These are phyloP conservation scores for Akanthomyces uredinophilus DNA, from an alignment of 2,329 filamentous ascomycete genomes.

Conservation along the genomic window DNA sequence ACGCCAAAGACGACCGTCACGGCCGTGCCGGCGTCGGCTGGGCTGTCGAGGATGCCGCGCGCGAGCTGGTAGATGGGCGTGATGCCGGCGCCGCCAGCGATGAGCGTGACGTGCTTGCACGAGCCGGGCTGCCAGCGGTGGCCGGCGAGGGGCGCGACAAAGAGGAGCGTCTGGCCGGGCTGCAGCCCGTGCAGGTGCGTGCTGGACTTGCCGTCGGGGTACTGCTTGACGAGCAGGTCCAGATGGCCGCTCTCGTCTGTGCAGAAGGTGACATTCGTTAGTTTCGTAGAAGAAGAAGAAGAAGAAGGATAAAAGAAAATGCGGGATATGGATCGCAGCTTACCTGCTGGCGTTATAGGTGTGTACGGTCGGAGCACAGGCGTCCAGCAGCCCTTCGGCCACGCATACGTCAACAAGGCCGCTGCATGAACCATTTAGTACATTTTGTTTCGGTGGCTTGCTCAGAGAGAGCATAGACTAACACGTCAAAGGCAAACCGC, in stretches of 20 bases:
- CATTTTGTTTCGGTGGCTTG: too few species aligned
- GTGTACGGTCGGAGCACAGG: not conserved
- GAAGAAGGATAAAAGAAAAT: too few species aligned
- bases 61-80: constrained; percentile 64
- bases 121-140: constrained; percentile 38
- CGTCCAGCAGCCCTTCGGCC: not conserved
- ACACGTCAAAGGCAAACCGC: not conserved
- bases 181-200: not conserved
- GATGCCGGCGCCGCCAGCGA: constrained; percentile 69
- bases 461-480: not conserved
- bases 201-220: not conserved
- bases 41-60: constrained; percentile 56
- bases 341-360: not conserved
- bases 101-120: constrained; percentile 51
- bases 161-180: not conserved
- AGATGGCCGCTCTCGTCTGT: not conserved
- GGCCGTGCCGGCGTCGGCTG: constrained; percentile 53
- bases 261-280: too few species aligned
- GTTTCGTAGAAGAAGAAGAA: too few species aligned
- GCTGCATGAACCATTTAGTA: not conserved
- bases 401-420: not conserved
- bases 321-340: not conserved
- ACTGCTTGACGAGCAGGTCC: not conserved
- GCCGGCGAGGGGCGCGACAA: not conserved
- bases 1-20: constrained; percentile 63